phyloP scores from a whole-genome alignment of 2,329 filamentous ascomycete species.

The Calonectria pseudoturangicola region DNA sequence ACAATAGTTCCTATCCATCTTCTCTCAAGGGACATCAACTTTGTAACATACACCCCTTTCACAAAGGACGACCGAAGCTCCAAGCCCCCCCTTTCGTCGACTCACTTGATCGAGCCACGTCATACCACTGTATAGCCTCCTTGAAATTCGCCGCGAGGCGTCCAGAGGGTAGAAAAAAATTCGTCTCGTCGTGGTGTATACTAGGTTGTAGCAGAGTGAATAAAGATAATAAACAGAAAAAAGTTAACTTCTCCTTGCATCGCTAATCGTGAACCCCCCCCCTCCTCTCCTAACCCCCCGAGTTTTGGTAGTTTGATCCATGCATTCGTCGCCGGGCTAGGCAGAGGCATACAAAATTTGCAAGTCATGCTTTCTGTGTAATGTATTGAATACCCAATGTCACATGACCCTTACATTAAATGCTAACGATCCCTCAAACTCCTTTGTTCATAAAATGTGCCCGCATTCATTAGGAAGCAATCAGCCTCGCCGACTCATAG shows the following conservation, averaged over 20 bases:
- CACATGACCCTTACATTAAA: constrained; percentile 49
- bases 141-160: constrained; percentile 41
- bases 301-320: constrained; percentile 44
- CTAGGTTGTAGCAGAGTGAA: constrained; percentile 42
- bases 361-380: constrained; percentile 45
- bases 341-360: constrained; percentile 35
- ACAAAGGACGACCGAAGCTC: constrained; percentile 39
- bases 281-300: constrained; percentile 34
- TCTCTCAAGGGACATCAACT: constrained; percentile 47
- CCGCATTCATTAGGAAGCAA: constrained; percentile 24
- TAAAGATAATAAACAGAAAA: constrained; percentile 44
- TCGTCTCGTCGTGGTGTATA: constrained; percentile 48
- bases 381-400: constrained; percentile 53
- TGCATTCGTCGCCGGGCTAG: constrained; percentile 43
- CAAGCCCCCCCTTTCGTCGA: constrained; percentile 40
- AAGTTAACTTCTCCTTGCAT: constrained; percentile 33
- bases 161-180: constrained; percentile 35
- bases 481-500: constrained; percentile 73
- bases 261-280: constrained; percentile 38
- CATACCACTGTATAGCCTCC: constrained; percentile 47
- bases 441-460: constrained; percentile 49
- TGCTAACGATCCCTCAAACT: constrained; percentile 51
- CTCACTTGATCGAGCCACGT: constrained; percentile 41
- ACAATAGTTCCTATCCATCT: constrained; percentile 24
- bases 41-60: constrained; percentile 50